Evolutionary conservation across 495 filamentous ascomycete genomes (phyloP), one percentile per base, ranked within the genome.

Genomic region (Copromyces sp.): DNA sequence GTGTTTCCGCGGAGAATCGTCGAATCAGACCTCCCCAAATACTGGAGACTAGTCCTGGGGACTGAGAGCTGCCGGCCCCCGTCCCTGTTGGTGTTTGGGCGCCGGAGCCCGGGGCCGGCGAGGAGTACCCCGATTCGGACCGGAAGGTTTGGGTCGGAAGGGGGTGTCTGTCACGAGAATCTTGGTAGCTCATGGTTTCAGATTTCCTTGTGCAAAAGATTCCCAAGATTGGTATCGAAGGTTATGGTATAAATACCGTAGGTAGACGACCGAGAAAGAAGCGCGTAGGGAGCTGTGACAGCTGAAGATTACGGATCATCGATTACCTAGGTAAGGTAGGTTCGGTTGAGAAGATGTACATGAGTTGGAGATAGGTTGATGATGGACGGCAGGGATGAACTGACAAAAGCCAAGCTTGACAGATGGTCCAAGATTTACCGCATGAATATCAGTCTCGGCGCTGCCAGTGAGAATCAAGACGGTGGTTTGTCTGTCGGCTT

Each of bases 11-110:
- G 39, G 79, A 81, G 71, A 82, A 82, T 65, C 80, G 81, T 12
- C 81, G 79, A 39, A 82, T 73, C 35, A 83, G 72, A 8, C 81
- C 81, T 45, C 77, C 77, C 76, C 77, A 80, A 77, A 82, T 75
- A 69, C 73, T 74, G 39, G 75, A 77, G 42, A 81, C 76, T n/a
- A 78, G 53, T 35, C 53, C 53, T 32, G 53, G 53, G 16, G 29
- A 32, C 29, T 65, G 53, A 16, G 80, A 70, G 61, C 73, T 72
- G 77, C 77, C 65, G 37, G 73, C 68, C 14, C 75, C 73, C 47
- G 72, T 35, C 44, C 68, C 71, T n/a, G 80, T 73, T 17, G 82
- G 82, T 17, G 76, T 82, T 40, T 40, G 77, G 79, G 41, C 77
- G 76, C 75, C 82, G 71, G 73, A 81, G 38, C 69, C 83, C 71